Percentiles rank a stretch among this genome's conserved stretches.
Evolutionary conservation across 2,329 filamentous ascomycete genomes (phyloP).

Genomic region (Botryotinia convoluta): DNA sequence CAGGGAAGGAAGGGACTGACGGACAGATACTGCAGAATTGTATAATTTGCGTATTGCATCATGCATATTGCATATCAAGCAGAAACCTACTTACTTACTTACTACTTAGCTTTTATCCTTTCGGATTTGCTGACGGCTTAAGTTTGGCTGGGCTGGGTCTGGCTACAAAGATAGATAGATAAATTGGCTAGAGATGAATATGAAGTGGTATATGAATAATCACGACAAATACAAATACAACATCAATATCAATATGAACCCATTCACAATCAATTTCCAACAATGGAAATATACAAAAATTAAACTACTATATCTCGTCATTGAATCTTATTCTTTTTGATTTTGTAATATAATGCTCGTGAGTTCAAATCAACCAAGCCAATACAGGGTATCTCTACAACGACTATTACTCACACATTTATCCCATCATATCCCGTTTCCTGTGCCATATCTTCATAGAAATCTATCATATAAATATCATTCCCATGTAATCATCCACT

Average conservation of each 20-base stretch:
- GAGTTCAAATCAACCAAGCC: not conserved
- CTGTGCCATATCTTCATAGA: not conserved
- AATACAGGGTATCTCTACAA: conserved; percentile 2
- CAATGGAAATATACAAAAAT: no score
- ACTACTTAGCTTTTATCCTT: not conserved
- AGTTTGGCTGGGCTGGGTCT: not conserved
- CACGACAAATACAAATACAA: not conserved
- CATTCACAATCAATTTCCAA: not conserved
- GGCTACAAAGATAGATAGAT: not conserved
- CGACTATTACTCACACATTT: not conserved
- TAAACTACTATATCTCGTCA: not conserved
- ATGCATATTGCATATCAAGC: not conserved
- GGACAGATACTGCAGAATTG: not conserved
- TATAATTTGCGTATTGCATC: not conserved
- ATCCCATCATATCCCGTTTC: not conserved
- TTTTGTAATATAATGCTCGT: not conserved
- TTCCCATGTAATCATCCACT: not conserved
- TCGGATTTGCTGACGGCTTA: no score
- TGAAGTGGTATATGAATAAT: not conserved
- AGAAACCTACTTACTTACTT: not conserved
- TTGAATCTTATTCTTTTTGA: not conserved
- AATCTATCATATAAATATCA: not conserved
- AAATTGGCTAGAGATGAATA: not conserved
- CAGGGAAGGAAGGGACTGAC: not conserved
- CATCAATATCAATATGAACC: not conserved